Conservation (phyloP, 2,329 filamentous ascomycete genomes). For the Cylindrodendrum hubeiense region DNA sequence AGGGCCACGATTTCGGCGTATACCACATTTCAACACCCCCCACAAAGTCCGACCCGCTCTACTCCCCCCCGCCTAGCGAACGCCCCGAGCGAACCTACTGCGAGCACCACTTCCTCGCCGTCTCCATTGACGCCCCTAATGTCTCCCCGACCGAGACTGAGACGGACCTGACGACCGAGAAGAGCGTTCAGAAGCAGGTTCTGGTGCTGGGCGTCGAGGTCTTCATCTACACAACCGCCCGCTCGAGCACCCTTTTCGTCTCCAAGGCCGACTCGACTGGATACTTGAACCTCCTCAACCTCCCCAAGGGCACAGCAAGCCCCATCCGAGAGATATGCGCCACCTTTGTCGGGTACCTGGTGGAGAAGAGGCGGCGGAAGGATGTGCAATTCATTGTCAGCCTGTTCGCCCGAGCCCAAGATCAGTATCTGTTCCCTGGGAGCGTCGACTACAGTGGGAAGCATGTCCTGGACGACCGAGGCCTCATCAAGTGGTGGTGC, state of each 20-base stretch:
- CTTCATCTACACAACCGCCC: constrained; percentile 84
- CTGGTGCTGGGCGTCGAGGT: constrained; percentile 89
- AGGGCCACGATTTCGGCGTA: constrained; percentile 71
- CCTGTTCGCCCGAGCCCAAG: constrained; percentile 91
- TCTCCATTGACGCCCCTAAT: constrained; percentile 58
- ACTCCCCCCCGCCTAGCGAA: constrained; percentile 79
- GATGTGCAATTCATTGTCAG: constrained; percentile 82
- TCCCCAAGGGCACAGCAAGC: constrained; percentile 74
- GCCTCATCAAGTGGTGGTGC: constrained; percentile 96
- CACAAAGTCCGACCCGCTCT: constrained; percentile 79
- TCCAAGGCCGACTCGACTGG: constrained; percentile 98
- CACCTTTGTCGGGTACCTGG: constrained; percentile 81
- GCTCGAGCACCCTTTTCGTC: constrained; percentile 89
- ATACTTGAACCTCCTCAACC: constrained; percentile 76
- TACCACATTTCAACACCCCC: constrained; percentile 92
- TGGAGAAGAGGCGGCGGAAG: constrained; percentile 73
- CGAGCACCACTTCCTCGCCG: constrained; percentile 81
- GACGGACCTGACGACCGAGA: constrained; percentile 41
- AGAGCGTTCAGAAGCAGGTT: constrained; percentile 59
- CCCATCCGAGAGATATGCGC: constrained; percentile 81
- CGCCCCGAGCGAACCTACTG: constrained; percentile 83
- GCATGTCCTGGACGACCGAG: constrained; percentile 91
- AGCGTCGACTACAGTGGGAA: constrained; percentile 88
- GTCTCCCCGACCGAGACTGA: constrained; percentile 31
- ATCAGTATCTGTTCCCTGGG: constrained; percentile 94